These are phyloP conservation scores for Dryadomyces quercus-mongolicae DNA, from an alignment of 2,329 filamentous ascomycete species.

Conservation along the genomic window DNA sequence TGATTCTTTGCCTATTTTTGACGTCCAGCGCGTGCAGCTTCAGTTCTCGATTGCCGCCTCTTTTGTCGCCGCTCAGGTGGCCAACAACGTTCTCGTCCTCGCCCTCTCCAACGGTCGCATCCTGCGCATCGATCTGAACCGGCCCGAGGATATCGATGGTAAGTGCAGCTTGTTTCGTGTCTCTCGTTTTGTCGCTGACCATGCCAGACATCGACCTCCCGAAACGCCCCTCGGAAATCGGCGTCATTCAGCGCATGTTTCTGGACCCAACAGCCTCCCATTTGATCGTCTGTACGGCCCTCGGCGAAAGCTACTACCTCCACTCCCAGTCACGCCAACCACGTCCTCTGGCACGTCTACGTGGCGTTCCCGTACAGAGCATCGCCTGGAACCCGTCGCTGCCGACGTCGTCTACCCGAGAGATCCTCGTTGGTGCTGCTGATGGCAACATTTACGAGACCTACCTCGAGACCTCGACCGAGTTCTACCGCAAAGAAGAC, in stretches of 20 bases:
- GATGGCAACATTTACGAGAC: conserved; percentile 93
- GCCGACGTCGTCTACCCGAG: conserved; percentile 84
- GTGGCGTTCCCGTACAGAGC: conserved; percentile 77
- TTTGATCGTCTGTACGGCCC: conserved; percentile 77
- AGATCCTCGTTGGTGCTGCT: conserved; percentile 84
- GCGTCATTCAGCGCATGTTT: conserved; percentile 90
- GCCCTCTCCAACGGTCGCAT: conserved; percentile 88
- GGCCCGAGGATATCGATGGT: conserved; percentile 91
- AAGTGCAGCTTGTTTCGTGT: conserved; percentile 11
- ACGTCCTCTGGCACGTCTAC: conserved; percentile 67
- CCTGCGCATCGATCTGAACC: conserved; percentile 85
- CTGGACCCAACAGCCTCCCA: conserved; percentile 95
- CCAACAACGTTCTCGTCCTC: conserved; percentile 90
- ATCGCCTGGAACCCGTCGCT: conserved; percentile 91
- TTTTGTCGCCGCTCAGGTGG: conserved; percentile 92
- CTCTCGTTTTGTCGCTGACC: not conserved
- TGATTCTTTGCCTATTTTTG: conserved; percentile 77
- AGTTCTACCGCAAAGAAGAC: conserved; percentile 93
- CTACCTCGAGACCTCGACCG: conserved; percentile 85
- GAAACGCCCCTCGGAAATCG: conserved; percentile 81
- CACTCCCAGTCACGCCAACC: conserved; percentile 89
- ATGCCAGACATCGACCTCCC: conserved; percentile 83
- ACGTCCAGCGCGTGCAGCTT: conserved; percentile 82
- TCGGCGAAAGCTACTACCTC: conserved; percentile 95
- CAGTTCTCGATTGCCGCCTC: conserved; percentile 91